Percentiles rank a stretch among this genome's conserved stretches.
These are phyloP conservation scores for Citropsis articulata DNA, from an alignment of 345 rosid species.

Conservation along the genomic window DNA sequence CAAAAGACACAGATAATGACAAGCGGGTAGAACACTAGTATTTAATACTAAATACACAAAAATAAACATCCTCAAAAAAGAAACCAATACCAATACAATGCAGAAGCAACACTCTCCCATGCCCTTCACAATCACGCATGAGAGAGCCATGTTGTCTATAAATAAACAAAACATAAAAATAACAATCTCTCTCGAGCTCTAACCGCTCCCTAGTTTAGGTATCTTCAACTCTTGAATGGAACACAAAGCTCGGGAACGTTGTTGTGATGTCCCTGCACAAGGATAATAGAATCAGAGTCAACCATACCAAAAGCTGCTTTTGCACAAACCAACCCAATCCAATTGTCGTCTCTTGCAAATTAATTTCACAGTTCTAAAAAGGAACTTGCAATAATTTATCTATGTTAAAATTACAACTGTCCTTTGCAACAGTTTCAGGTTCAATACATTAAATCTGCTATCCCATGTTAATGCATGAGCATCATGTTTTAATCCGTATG, in stretches of 20 bases:
- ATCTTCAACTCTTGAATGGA: conserved; percentile 96
- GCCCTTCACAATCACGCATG: not conserved
- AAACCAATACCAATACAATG: conserved; percentile 13
- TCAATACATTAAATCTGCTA: not conserved
- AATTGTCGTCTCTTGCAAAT: not conserved
- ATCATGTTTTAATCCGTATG: not conserved
- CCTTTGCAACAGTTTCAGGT: not conserved
- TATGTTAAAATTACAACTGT: not conserved
- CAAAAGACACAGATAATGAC: not conserved
- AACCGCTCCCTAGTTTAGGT: conserved; percentile 33
- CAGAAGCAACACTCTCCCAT: conserved; percentile 12
- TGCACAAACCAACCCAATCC: not conserved
- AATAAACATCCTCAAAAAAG: conserved; percentile 9
- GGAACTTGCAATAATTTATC: too few species aligned
- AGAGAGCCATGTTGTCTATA: conserved; percentile 18
- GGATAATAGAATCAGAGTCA: not conserved
- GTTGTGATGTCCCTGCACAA: conserved; percentile 87
- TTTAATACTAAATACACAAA: conserved; percentile 3
- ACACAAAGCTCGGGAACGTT: conserved; percentile 95
- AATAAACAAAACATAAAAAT: conserved; percentile 19
- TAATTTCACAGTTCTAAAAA: not conserved
- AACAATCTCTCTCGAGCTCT: not conserved
- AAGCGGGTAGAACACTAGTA: not conserved
- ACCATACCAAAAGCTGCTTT: not conserved
- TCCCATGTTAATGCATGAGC: not conserved